Evolutionary conservation across 2,329 filamentous ascomycete species (phyloP), one percentile per base, ranked within the genome.

Genomic region (Colletotrichum gloeosporioides): DNA sequence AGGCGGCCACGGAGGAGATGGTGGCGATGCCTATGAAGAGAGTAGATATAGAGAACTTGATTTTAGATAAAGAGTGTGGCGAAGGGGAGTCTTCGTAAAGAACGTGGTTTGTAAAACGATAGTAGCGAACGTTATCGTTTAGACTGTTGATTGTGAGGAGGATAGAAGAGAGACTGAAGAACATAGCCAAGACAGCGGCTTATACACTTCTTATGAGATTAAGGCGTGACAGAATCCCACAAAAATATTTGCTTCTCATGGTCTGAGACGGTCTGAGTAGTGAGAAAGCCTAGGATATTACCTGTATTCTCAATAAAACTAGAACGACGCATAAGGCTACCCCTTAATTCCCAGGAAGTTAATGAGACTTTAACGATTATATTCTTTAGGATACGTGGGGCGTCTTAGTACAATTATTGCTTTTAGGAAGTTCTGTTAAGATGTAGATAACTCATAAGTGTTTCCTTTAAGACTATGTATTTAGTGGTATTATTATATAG

Each of bases 191-290:
- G 25, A 59, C 15, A 3, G 55, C 25, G n/a, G 15, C 25, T 59
- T 29, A 10, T 18, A 59, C 0, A 59, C 55, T 59, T 29, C 9
- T 29, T 0, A 18, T 6, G 1, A 8, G n/a, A 0, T 16, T 59
- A 0, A 25, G 13, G 18, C 9, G 0, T n/a, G 55, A 3, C 15
- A 59, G 6, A 0, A 6, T 59, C 13, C 4, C 0, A 0, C 55
- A 8, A 4, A 59, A 12, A 10, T 1, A 59, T 29, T 59, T 29
- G 0, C 25, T 59, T 25, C 13, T 1, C 25, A 13, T 59, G 55
- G 18, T 29, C 55, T 12, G 7, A 18, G 55, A 59, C 13, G 25
- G 13, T 29, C 3, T 7, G 10, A n/a, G 3, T 7, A 29, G 13
- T 1, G 13, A 29, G 55, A 59, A 29, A 7, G 3, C 25, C 55